Base-by-base conservation (phyloP, 768 basidiomycete species). In the Mrakia blollopis region DNA sequence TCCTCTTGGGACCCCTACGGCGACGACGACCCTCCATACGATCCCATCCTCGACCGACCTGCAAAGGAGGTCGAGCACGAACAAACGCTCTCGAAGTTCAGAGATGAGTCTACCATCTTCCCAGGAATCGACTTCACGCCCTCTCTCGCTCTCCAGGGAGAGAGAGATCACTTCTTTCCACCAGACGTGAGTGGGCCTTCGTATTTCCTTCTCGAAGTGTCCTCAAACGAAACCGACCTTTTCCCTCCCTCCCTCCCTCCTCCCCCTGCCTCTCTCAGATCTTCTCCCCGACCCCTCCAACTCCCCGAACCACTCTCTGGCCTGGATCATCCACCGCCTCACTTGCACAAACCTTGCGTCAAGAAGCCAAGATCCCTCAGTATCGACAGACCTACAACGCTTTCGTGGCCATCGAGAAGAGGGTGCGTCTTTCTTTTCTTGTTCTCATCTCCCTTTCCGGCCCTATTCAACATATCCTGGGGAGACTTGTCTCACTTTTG, bases 211-310 rank as follows among this genome's bases (percentile, higher is more conserved):
- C 57, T 57, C 8, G 7, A n/a, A n/a, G n/a, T n/a, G n/a, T 0
- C 28, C 16, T 1, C 18, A 0, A 57, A 11, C 57, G 57, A 7
- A 10, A 9, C 25, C 25, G 28, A 57, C 50, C 32, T n/a, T 73
- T 25, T 30, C 32, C 8, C 82, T 41, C 81, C 75, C 63, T 70
- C 70, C n/a, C 7, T 77, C 76, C 39, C 54, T 41, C 47, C 83
- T 6, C 80, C 80, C 25, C 44, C 44, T 81, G 80, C 72, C 82
- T 83, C 74, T 65, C 28, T 18, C 35, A 63, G 62, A 32, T 30
- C 35, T 63, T 21, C 21, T 35, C 37, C 13, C 47, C 0, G 11
- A 18, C 47, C 16, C 16, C 47, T 9, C 57, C 57, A 3, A 57
- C 25, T n/a, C 57, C 57, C 28, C 57, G 57, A n/a, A 57, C 57